Conservation (phyloP, 2,329 filamentous ascomycete genomes). For the Penicillium hesseltinei region DNA sequence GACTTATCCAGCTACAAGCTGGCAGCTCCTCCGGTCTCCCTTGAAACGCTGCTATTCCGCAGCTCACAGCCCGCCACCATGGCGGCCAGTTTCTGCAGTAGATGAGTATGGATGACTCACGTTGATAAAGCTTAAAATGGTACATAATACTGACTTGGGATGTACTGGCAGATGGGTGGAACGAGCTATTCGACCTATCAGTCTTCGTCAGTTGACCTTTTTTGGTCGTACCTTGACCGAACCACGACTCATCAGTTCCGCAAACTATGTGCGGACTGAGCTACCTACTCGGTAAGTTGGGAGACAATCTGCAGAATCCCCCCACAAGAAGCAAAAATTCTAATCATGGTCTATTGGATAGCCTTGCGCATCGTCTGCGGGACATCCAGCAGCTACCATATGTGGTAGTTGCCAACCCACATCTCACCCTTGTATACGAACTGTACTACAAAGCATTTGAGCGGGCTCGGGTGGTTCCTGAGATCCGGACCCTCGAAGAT, state of each 20-base stretch:
- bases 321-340: neutral
- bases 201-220: slow-evolving; percentile 91
- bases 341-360: slow-evolving; percentile 33
- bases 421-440: slow-evolving; percentile 93
- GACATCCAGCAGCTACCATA: slow-evolving; percentile 97
- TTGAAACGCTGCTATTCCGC: slow-evolving; percentile 29
- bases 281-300: slow-evolving; percentile 70
- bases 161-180: slow-evolving; percentile 74
- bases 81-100: slow-evolving; percentile 58
- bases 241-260: slow-evolving; percentile 82
- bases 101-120: slow-evolving; percentile 52
- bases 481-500: slow-evolving; percentile 81
- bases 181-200: slow-evolving; percentile 90
- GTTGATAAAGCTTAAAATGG: slow-evolving; percentile 4
- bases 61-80: slow-evolving; percentile 49
- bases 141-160: slow-evolving; percentile 13
- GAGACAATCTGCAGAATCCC: neutral
- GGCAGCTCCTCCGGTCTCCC: slow-evolving; percentile 27
- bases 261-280: slow-evolving; percentile 96
- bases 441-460: slow-evolving; percentile 98
- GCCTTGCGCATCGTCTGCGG: slow-evolving; percentile 87
- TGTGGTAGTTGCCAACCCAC: slow-evolving; percentile 89
- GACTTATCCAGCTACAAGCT: slow-evolving; percentile 36
- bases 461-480: slow-evolving; percentile 75
- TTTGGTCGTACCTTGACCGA: slow-evolving; percentile 94